Conservation (phyloP, 2,329 filamentous ascomycete genomes). For the Cordyceps pruinosa region DNA sequence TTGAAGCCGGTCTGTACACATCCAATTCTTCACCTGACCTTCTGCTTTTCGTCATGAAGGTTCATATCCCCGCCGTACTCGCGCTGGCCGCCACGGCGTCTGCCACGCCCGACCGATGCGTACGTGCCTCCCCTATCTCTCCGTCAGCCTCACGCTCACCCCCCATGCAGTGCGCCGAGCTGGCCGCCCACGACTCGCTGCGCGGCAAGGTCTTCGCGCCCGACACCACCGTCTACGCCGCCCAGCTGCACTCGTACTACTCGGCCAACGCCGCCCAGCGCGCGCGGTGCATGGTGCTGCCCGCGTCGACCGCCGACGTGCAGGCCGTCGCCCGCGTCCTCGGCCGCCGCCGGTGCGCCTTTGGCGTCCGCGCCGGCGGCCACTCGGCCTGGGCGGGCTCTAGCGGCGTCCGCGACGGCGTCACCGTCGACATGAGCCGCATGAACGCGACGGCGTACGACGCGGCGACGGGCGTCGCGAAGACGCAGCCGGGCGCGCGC, state of each 20-base stretch:
- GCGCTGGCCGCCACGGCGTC: background rate
- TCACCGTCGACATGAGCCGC: slow-evolving; percentile 24
- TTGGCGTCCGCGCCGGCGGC: slow-evolving; percentile 26
- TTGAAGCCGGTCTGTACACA: too few relatives aligned
- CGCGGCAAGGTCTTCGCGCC: slow-evolving; percentile 20
- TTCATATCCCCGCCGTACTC: background rate
- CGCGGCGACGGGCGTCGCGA: slow-evolving; percentile 21
- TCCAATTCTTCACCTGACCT: background rate
- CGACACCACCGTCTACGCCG: slow-evolving; percentile 17
- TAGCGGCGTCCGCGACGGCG: slow-evolving; percentile 22
- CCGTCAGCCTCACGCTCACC: background rate
- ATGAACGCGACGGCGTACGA: slow-evolving; percentile 28
- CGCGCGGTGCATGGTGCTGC: slow-evolving; percentile 25
- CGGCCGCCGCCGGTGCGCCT: slow-evolving; percentile 19
- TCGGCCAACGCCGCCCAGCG: slow-evolving; percentile 25
- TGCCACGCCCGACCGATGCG: background rate
- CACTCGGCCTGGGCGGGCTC: slow-evolving; percentile 26
- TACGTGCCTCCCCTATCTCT: background rate
- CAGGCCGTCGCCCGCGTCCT: slow-evolving; percentile 19
- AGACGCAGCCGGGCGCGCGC: slow-evolving; percentile 32
- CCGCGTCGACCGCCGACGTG: slow-evolving; percentile 20
- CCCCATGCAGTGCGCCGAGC: slow-evolving; percentile 17
- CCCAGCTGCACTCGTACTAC: slow-evolving; percentile 22
- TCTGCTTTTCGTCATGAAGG: background rate
- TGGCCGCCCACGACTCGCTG: slow-evolving; percentile 17